Conservation (phyloP, 148 eudicot species). For the Simmondsia chinensis region DNA sequence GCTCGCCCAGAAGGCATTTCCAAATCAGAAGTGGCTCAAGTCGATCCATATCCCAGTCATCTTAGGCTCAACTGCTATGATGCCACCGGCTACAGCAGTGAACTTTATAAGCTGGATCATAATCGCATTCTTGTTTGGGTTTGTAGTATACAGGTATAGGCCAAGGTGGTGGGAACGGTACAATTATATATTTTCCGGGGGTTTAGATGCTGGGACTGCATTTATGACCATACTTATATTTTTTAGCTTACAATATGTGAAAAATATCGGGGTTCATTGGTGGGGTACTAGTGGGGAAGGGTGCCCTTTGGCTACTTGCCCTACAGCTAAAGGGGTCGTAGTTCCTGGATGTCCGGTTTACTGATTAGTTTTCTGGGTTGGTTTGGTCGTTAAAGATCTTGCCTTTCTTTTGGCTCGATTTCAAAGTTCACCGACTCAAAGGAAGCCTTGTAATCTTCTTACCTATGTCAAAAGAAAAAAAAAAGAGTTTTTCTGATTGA, state of each 20-base stretch:
- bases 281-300: constrained; percentile 57
- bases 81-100: constrained; percentile 78
- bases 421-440: too few species aligned
- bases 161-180: constrained; percentile 67
- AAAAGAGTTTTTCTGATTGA: too few species aligned
- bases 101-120: constrained; percentile 75
- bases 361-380: too few species aligned
- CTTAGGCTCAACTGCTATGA: constrained; percentile 46
- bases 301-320: constrained; percentile 49
- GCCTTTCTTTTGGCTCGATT: too few species aligned
- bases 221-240: constrained; percentile 55
- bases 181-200: constrained; percentile 71
- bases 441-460: too few species aligned
- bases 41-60: constrained; percentile 56
- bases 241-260: constrained; percentile 35
- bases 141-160: constrained; percentile 34
- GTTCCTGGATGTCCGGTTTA: too few species aligned
- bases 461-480: too few species aligned
- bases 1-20: constrained; percentile 51
- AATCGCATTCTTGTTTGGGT: constrained; percentile 55
- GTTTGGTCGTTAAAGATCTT: too few species aligned
- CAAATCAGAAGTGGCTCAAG: constrained; percentile 51
- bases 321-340: too few species aligned
- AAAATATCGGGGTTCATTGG: constrained; percentile 44
- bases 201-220: constrained; percentile 67